Base-by-base conservation (phyloP, 257 asterid species). In the Solanum rostratum region DNA sequence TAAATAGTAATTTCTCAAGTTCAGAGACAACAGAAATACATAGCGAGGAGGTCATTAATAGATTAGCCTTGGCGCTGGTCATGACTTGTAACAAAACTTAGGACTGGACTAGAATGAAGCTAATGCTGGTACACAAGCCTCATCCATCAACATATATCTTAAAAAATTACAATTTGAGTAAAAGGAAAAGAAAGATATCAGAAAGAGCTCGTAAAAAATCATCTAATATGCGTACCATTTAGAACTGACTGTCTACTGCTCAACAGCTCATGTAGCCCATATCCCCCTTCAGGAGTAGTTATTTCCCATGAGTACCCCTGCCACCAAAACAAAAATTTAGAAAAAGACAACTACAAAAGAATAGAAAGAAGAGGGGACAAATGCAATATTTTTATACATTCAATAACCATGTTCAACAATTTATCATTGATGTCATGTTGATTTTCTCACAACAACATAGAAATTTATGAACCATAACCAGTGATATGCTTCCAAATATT, bases 301-400 rank as follows among this genome's bases (percentile, higher is more conserved):
- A 97, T 92, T 90, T 97, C 99, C 97, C 94, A 87, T 30, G 99
- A 87, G 88, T 97, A 97, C 83, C 99, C 99, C 99, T 97, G 92
- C 80, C 87, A 87, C 71, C 87, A 84, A 24, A 87, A 88, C 69
- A 65, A 29, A 80, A 88, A 65, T 46, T 43, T 41, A n/a, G 54
- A 27, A 50, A 74, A 45, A 15, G 43, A 78, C 22, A 24, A 29
- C 46, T 50, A 78, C 11, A 78, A 29, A 78, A 50, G 2, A 15
- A 50, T 33, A 33, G 27, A 43, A 50, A 22, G 59, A 76, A 4
- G 63, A 18, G 5, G 27, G 27, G 62, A 52, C 2, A 7, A 78
- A 49, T 9, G 12, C 1, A 0, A 50, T 8, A 49, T 76, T 76
- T 78, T 78, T 8, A 29, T 27, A 27, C 10, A 78, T 29, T 29